Conservation (phyloP, 2,329 filamentous ascomycete genomes). For the Cyanodermella asteris region DNA sequence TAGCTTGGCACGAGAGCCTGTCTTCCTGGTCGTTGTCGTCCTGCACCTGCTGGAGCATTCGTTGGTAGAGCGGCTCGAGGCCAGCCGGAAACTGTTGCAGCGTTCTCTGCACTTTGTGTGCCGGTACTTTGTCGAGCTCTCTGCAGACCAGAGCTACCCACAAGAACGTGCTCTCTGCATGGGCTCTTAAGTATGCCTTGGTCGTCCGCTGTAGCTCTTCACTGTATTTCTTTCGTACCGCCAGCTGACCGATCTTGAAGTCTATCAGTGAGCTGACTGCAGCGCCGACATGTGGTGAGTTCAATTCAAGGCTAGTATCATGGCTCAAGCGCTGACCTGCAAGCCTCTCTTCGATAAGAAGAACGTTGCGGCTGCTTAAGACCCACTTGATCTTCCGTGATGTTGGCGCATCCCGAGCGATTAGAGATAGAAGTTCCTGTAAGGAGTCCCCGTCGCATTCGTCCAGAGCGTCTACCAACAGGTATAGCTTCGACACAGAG, state of each 20-base stretch:
- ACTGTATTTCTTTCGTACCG: slow-evolving; percentile 9
- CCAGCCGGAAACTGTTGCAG: slow-evolving; percentile 7
- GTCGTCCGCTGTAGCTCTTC: slow-evolving; percentile 6
- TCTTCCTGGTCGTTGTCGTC: slow-evolving; percentile 10
- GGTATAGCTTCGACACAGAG: slow-evolving; percentile 9
- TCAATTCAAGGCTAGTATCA: slow-evolving; percentile 11
- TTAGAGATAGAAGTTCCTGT: slow-evolving; percentile 16
- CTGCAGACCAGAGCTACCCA: slow-evolving; percentile 18
- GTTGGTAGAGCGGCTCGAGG: slow-evolving; percentile 7
- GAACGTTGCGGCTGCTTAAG: slow-evolving; percentile 22
- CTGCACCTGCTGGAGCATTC: slow-evolving; percentile 12
- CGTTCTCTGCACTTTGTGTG: slow-evolving; percentile 5
- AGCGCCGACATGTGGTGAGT: slow-evolving; percentile 6
- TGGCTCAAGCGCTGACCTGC: slow-evolving; percentile 8
- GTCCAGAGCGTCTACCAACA: slow-evolving; percentile 28
- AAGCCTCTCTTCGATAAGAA: slow-evolving; percentile 16
- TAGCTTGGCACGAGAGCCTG: slow-evolving; percentile 14
- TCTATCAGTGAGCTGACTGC: slow-evolving; percentile 9
- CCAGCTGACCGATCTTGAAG: slow-evolving; percentile 8
- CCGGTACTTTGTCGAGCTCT: slow-evolving; percentile 9
- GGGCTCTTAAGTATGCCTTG: slow-evolving; percentile 9
- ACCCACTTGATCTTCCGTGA: slow-evolving; percentile 19
- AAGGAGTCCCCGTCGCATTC: slow-evolving; percentile 17
- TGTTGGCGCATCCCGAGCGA: slow-evolving; percentile 10
- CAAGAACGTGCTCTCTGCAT: slow-evolving; percentile 18